A percentile compares a stretch with the other conserved stretches of the same genome.
phyloP scores from a whole-genome alignment of 2,329 filamentous ascomycete species.

The Emydomyces testavorans region DNA sequence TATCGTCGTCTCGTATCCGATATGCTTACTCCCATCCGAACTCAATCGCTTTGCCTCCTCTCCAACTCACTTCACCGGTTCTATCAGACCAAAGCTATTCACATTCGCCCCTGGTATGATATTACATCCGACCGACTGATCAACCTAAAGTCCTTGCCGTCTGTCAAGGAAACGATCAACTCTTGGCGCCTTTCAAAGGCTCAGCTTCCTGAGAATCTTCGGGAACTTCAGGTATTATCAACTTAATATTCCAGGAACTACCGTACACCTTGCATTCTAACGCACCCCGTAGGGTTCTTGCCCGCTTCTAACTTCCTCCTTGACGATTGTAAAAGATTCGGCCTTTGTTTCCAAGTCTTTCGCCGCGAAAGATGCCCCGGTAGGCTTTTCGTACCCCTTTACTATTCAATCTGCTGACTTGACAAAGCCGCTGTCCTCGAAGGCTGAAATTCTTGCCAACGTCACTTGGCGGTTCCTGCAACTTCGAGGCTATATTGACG shows the following conservation, averaged over 20 bases:
- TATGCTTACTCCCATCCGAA: constrained; percentile 61
- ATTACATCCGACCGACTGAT: constrained; percentile 54
- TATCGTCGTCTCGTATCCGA: constrained; percentile 69
- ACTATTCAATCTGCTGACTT: constrained; percentile 3
- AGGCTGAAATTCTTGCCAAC: constrained; percentile 62
- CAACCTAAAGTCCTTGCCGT: constrained; percentile 47
- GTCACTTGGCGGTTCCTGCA: constrained; percentile 82
- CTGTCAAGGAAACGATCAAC: constrained; percentile 43
- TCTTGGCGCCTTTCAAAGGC: constrained; percentile 63
- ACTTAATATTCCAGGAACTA: not conserved
- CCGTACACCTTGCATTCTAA: not conserved
- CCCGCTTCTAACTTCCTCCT: constrained; percentile 29
- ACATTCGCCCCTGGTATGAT: constrained; percentile 70
- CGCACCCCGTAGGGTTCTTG: constrained; percentile 11
- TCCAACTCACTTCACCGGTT: constrained; percentile 71
- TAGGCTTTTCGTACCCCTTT: constrained; percentile 18
- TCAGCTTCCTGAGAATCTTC: constrained; percentile 35
- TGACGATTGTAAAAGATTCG: constrained; percentile 56
- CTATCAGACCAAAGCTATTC: constrained; percentile 67
- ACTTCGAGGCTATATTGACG: constrained; percentile 71
- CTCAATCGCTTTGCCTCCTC: constrained; percentile 65
- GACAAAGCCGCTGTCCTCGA: constrained; percentile 43
- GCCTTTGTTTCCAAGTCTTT: constrained; percentile 61
- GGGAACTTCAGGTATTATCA: constrained; percentile 21
- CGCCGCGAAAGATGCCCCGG: constrained; percentile 41